These are phyloP conservation scores for Paracamarosporium sp. DNA, from an alignment of 2,329 filamentous ascomycete species.

Conservation along the genomic window DNA sequence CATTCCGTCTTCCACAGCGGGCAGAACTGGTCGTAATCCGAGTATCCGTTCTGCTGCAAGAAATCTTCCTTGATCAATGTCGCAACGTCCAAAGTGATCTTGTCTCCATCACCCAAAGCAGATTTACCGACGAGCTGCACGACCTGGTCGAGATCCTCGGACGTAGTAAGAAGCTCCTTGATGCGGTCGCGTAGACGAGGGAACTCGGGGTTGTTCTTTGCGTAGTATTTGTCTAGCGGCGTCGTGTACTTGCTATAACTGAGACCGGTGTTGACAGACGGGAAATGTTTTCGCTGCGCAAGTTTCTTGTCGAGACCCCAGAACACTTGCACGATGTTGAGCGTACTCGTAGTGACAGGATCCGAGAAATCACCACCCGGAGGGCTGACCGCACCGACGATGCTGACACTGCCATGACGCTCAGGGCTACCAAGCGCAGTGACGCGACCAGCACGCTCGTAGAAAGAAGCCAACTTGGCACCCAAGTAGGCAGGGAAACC, in stretches of 20 bases:
- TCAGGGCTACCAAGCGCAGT: constrained; percentile 86
- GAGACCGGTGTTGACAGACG: constrained; percentile 91
- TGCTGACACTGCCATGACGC: constrained; percentile 90
- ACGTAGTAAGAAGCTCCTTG: constrained; percentile 90
- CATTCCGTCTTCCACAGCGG: constrained; percentile 99
- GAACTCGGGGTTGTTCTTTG: constrained; percentile 93
- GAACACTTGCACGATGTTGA: constrained; percentile 98
- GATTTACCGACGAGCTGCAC: constrained; percentile 98
- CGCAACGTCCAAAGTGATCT: constrained; percentile 95
- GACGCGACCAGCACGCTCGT: constrained; percentile 94
- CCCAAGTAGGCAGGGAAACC: constrained; percentile 98
- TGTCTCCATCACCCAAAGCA: constrained; percentile 92
- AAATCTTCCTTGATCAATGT: constrained; percentile 97
- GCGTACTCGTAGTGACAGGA: constrained; percentile 90
- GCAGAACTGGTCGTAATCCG: constrained; percentile 98
- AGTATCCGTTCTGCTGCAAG: constrained; percentile 98
- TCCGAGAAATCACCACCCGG: constrained; percentile 99
- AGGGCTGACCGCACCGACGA: constrained; percentile 95
- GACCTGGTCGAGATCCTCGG: constrained; percentile 97
- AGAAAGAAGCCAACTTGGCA: constrained; percentile 98
- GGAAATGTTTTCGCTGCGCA: constrained; percentile 98
- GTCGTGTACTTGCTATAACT: constrained; percentile 97
- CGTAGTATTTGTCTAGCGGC: constrained; percentile 90
- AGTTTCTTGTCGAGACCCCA: constrained; percentile 99
- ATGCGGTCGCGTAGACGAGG: constrained; percentile 90